Evolutionary conservation across 2,329 filamentous ascomycete species (phyloP).

Genomic region (Fusarium tricinctum): DNA sequence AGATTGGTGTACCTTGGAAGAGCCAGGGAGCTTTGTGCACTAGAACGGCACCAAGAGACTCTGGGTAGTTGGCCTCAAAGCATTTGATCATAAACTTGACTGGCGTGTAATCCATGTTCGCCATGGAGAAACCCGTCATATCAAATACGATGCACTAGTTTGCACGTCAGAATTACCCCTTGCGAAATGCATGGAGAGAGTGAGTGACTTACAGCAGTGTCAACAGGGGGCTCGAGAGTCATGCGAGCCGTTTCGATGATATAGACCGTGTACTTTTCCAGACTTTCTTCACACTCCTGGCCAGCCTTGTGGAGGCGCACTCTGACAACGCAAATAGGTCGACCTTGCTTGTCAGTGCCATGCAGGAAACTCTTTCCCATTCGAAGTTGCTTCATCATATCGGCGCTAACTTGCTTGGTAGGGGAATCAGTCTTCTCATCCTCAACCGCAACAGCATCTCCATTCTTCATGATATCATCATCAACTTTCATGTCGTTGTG

Average conservation of each 20-base stretch:
- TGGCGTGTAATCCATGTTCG: slow-evolving; percentile 98
- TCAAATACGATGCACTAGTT: slow-evolving; percentile 90
- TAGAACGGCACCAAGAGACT: slow-evolving; percentile 88
- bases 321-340: slow-evolving; percentile 89
- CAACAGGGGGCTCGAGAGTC: slow-evolving; percentile 81
- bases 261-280: slow-evolving; percentile 93
- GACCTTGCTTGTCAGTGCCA: slow-evolving; percentile 84
- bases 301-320: slow-evolving; percentile 85
- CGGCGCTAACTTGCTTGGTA: slow-evolving; percentile 76
- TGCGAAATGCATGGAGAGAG: background rate
- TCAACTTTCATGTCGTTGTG: slow-evolving; percentile 87
- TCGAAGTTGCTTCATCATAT: slow-evolving; percentile 86
- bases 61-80: slow-evolving; percentile 98
- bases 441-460: slow-evolving; percentile 76
- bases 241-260: slow-evolving; percentile 95
- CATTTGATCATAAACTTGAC: slow-evolving; percentile 99
- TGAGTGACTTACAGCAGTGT: slow-evolving; percentile 82
- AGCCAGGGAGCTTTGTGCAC: slow-evolving; percentile 98
- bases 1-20: slow-evolving; percentile 79
- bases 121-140: slow-evolving; percentile 92
- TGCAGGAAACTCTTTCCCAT: slow-evolving; percentile 96
- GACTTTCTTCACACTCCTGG: slow-evolving; percentile 83
- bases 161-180: slow-evolving; percentile 39
- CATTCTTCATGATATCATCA: slow-evolving; percentile 84
- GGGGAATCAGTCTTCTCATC: slow-evolving; percentile 69